phyloP scores from a whole-genome alignment of 75 land plant species.

The Gnetum montanum region DNA sequence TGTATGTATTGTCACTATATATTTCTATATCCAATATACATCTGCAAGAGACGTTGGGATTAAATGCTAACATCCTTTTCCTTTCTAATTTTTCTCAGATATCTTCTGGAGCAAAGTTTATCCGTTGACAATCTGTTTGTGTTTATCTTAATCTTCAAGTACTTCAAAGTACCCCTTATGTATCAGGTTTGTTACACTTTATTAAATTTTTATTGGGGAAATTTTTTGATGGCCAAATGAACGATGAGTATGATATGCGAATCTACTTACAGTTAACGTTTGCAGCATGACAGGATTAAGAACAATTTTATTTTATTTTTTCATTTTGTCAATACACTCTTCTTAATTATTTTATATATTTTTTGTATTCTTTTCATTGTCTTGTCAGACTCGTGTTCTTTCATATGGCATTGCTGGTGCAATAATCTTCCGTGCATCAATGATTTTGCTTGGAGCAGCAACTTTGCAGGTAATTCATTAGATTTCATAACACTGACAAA shows the following conservation, averaged over 20 bases:
- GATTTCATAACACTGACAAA: no score
- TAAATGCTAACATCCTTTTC: no score
- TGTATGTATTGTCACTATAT: neutral
- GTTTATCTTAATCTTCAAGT: slow-evolving; percentile 86
- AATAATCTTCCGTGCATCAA: slow-evolving; percentile 63
- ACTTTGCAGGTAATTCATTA: slow-evolving; percentile 64
- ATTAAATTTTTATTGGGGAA: neutral
- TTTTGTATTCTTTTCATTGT: neutral
- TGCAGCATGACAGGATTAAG: neutral
- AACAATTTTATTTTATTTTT: neutral
- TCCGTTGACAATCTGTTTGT: slow-evolving; percentile 99
- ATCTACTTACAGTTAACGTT: neutral
- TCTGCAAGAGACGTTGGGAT: no score
- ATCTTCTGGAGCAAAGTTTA: slow-evolving; percentile 91
- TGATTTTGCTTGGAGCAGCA: slow-evolving; percentile 83
- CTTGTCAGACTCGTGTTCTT: slow-evolving; percentile 72
- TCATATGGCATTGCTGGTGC: slow-evolving; percentile 99
- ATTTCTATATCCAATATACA: no score
- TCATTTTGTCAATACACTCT: neutral
- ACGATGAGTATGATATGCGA: neutral
- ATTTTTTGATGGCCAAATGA: neutral
- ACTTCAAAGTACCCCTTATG: slow-evolving; percentile 69
- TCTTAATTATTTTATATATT: neutral
- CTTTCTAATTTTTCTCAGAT: slow-evolving; percentile 66
- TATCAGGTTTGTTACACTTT: slow-evolving; percentile 57